Evolutionary conservation across 441 rosid genomes (phyloP).

Genomic region (Gossypium gossypioides): DNA sequence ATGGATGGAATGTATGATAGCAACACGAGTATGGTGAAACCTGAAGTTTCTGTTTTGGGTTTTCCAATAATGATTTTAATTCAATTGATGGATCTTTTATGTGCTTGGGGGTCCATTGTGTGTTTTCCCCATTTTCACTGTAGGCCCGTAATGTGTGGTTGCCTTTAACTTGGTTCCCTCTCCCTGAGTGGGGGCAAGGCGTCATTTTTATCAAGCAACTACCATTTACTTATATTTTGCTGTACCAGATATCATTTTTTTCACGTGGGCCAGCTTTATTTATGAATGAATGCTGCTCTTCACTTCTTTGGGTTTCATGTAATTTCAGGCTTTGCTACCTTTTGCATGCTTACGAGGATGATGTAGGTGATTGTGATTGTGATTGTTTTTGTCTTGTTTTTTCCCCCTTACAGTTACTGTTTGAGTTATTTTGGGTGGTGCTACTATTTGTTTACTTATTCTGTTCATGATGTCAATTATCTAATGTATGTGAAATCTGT

Average conservation of each 20-base stretch:
- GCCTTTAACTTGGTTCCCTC: conserved; percentile 24
- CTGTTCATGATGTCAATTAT: neutral
- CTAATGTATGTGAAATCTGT: neutral
- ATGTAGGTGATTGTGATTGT: neutral
- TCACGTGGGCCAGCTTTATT: conserved; percentile 23
- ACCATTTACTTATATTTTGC: conserved; percentile 17
- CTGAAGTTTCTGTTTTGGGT: neutral
- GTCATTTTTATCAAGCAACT: conserved; percentile 18
- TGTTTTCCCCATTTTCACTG: conserved; percentile 18
- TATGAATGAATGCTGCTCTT: neutral
- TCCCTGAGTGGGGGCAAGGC: conserved; percentile 22
- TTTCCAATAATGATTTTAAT: conserved; percentile 5
- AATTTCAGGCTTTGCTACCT: conserved; percentile 5
- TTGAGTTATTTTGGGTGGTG: neutral
- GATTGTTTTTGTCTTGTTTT: neutral
- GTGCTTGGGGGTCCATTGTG: conserved; percentile 28
- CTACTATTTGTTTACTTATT: neutral
- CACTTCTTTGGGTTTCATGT: neutral
- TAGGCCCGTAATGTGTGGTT: conserved; percentile 26
- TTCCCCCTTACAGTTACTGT: neutral
- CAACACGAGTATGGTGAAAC: conserved; percentile 19
- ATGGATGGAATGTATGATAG: conserved; percentile 22
- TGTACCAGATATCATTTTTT: conserved; percentile 15
- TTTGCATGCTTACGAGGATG: conserved; percentile 5
- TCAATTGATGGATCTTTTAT: conserved; percentile 15